Evolutionary conservation across 768 basidiomycete species (phyloP), one percentile per base, ranked within the genome.

Genomic region (Boletus insuetus): DNA sequence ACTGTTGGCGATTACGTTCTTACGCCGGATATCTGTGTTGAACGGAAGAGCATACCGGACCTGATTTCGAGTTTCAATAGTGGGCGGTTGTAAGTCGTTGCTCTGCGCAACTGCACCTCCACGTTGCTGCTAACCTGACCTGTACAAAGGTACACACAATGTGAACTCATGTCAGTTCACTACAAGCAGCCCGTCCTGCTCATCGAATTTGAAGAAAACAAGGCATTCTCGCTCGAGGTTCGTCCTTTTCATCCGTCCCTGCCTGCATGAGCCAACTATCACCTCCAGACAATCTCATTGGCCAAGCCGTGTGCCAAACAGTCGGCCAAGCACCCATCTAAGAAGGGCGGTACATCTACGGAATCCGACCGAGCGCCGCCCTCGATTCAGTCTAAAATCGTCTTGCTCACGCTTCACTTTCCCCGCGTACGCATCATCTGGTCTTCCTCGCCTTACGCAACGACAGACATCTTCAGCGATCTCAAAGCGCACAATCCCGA

Each of bases 121-220:
- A 35, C 12, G 14, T 35, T 35, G 11, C 4, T 35, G 34, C 40
- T 58, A 7, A 55, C 32, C 17, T 37, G 49, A 60, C 16, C 58
- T 34, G 11, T 44, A 11, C 43, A 20, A 61, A 98, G 96, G 56
- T 97, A 96, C 68, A 91, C 94, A 0, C 97, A 99, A 66, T 98
- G 96, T 74, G 96, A 98, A 72, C 69, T 92, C 20, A 98, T 99
- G 96, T 94, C 91, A 0, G 87, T 87, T 16, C 90, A 98, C 68
- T 98, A 99, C 75, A 97, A 94, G 72, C 85, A 89, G 19, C 95
- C 96, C 0, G 79, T 99, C 49, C 76, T 99, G 16, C 77, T 98
- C 11, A 97, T 98, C 63, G 95, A 99, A 68, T 98, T 98, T 58
- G 96, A 98, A 67, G 94, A 98, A 74, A 90, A 97, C 70, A 98